Percentiles rank a stretch among this genome's conserved stretches.
Evolutionary conservation across 2,329 filamentous ascomycete species (phyloP).

Genomic region (Akanthomyces lecanii): DNA sequence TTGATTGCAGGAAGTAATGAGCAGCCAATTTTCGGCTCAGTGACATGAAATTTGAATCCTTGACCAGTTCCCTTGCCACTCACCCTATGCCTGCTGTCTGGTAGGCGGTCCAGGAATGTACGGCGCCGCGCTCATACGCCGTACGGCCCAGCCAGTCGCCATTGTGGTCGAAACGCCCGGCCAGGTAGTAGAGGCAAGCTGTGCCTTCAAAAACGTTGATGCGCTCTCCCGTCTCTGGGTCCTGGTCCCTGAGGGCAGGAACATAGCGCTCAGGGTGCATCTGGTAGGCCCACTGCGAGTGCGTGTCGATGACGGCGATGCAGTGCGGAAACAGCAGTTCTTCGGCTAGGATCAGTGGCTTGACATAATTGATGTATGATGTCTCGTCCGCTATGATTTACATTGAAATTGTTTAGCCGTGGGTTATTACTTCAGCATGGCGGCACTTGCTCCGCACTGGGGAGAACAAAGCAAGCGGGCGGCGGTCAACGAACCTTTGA

Average conservation of each 20-base stretch:
- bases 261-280: conserved; percentile 35
- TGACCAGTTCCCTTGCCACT: neutral
- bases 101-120: conserved; percentile 32
- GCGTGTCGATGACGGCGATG: conserved; percentile 33
- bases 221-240: conserved; percentile 26
- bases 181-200: conserved; percentile 34
- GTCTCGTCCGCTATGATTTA: too few species aligned
- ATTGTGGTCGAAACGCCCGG: conserved; percentile 32
- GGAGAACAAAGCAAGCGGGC: too few species aligned
- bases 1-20: neutral
- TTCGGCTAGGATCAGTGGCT: neutral
- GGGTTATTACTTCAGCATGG: too few species aligned
- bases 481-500: too few species aligned
- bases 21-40: neutral
- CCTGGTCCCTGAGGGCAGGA: conserved; percentile 30
- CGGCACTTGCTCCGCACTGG: too few species aligned
- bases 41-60: neutral
- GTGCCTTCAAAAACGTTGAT: conserved; percentile 35
- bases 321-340: conserved; percentile 30
- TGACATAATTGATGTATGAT: too few species aligned
- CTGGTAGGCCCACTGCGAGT: conserved; percentile 28
- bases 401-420: too few species aligned
- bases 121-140: conserved; percentile 25
- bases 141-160: conserved; percentile 30
- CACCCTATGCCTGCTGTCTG: conserved; percentile 35